Conservation (phyloP, 371 early-diverging fungal genomes). For the Coemansia sp. region DNA sequence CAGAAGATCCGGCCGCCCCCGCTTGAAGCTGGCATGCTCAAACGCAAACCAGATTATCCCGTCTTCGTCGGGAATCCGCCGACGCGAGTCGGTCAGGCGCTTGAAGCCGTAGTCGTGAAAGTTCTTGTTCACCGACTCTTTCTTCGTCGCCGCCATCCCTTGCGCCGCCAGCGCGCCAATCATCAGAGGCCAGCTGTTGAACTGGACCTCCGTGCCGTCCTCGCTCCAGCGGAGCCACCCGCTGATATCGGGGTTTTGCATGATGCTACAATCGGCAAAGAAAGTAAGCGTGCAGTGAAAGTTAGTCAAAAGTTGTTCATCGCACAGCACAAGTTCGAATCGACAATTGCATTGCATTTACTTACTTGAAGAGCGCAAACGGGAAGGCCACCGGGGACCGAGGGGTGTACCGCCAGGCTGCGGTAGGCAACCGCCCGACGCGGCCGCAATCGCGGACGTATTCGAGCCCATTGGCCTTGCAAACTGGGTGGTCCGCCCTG, state of each 20-base stretch:
- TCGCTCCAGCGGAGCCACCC: slow-evolving; percentile 19
- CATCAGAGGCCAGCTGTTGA: neutral
- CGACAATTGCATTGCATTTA: neutral
- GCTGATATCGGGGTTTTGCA: slow-evolving; percentile 4
- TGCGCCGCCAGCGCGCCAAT: neutral
- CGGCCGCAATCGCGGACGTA: neutral
- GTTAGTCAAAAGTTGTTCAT: neutral
- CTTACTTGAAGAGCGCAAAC: slow-evolving; percentile 1
- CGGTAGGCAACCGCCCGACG: neutral
- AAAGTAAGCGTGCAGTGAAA: neutral
- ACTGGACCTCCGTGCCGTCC: slow-evolving; percentile 8
- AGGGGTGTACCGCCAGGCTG: neutral
- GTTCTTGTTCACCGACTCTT: slow-evolving; percentile 13
- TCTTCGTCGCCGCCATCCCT: slow-evolving; percentile 1
- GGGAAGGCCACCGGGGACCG: slow-evolving; percentile 8
- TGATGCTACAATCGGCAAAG: neutral
- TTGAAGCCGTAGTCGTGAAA: slow-evolving; percentile 12
- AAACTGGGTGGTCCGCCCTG: neutral
- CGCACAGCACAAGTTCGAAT: neutral
- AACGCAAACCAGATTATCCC: neutral
- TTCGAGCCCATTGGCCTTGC: neutral
- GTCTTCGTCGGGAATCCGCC: neutral
- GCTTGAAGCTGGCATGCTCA: slow-evolving; percentile 2
- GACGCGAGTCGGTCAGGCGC: neutral
- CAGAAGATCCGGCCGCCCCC: neutral